Base-by-base conservation (phyloP, 768 basidiomycete species). In the Lepiota brunneoincarnata region DNA sequence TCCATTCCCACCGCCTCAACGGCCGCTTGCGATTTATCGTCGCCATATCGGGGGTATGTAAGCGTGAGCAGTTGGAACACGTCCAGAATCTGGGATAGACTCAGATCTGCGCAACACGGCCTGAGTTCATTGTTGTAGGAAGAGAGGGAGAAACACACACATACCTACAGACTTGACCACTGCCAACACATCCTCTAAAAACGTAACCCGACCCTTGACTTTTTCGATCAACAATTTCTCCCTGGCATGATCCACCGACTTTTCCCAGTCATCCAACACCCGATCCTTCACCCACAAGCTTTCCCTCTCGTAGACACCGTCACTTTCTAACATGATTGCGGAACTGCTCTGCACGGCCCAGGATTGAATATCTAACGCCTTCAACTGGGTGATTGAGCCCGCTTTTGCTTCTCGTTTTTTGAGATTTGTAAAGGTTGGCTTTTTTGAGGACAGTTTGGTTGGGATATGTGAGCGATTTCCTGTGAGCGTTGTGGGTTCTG, bases 31-130 rank as follows among this genome's bases (percentile, higher is more conserved):
- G 92, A 94, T 44, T 75, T 63, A 2, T 76, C 67, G 65, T 95
- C 93, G 40, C 82, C 72, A 74, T 93, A 93, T 61, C 87, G 82
- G 14, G 89, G 83, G 67, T 91, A 89, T 0, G 89, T 93, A 48
- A 82, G 70, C 1, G 86, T 87, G 45, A 94, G 69, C 4, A 93
- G 72, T 54, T 77, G 76, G 67, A 94, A 87, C 21, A 93, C 62
- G 63, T 91, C 91, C 69, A 86, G 60, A 17, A 72, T 74, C 63
- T 89, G 86, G 0, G 80, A 73, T 47, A 85, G 68, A 34, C 69
- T 72, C 49, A 90, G 70, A 61, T 85, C 89, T 91, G 58, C 23
- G 56, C 48, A 35, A 45, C 48, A 18, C 14, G 52, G 47, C 18
- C n/a, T 43, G 23, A 42, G 10, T 50, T 54, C 26, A 57, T 47